Percentiles rank a stretch among this genome's conserved stretches.
Conservation (phyloP, 345 rosid genomes). For the Atalantia buxifolia region DNA sequence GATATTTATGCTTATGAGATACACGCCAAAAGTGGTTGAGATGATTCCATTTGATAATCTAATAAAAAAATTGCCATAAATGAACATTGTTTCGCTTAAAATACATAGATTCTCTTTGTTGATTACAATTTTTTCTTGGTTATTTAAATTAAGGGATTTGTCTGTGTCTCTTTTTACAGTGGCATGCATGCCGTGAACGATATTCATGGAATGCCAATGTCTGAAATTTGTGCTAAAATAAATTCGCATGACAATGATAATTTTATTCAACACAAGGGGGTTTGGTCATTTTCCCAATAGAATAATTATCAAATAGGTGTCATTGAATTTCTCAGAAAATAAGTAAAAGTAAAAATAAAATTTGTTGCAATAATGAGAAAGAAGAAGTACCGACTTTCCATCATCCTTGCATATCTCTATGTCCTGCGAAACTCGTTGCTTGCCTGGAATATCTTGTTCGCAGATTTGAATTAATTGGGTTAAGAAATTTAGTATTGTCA, state of each 20-base stretch:
- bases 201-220: conserved; percentile 3
- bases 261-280: too few species aligned
- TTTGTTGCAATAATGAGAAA: neutral
- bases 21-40: neutral
- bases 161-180: neutral
- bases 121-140: neutral
- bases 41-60: neutral
- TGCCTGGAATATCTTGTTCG: conserved; percentile 47
- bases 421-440: conserved; percentile 14
- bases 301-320: too few species aligned
- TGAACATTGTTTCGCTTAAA: neutral
- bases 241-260: conserved; percentile 6
- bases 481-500: conserved; percentile 16
- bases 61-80: neutral
- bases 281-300: too few species aligned
- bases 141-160: neutral
- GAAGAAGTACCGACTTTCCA: conserved; percentile 24
- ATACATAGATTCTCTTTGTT: neutral
- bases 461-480: conserved; percentile 19
- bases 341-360: neutral
- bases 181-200: neutral
- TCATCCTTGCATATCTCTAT: conserved; percentile 15
- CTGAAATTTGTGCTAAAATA: neutral
- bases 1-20: neutral
- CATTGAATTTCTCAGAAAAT: neutral